phyloP scores from a whole-genome alignment of 371 early-diverging fungal genomes.

The Mucor indicus region DNA sequence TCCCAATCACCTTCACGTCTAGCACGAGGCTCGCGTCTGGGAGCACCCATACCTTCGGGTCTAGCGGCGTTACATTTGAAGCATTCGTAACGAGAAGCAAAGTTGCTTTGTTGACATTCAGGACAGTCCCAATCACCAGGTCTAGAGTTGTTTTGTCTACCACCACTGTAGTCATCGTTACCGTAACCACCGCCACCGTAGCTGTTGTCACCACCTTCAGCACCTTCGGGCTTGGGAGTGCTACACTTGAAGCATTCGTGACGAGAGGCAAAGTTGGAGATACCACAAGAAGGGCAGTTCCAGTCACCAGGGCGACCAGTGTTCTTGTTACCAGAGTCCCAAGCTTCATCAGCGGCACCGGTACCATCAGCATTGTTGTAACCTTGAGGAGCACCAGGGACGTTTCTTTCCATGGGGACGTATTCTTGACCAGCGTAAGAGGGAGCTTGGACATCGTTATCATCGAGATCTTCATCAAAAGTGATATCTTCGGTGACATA shows the following conservation, averaged over 20 bases:
- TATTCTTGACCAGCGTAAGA: constrained; percentile 49
- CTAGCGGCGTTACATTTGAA: constrained; percentile 62
- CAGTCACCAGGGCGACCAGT: constrained; percentile 34
- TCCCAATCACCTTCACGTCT: constrained; percentile 71
- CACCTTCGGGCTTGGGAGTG: constrained; percentile 51
- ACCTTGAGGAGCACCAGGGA: constrained; percentile 35
- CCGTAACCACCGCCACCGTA: constrained; percentile 21
- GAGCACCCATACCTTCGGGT: constrained; percentile 47
- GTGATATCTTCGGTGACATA: constrained; percentile 32
- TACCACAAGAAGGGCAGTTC: constrained; percentile 33
- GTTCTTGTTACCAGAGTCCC: constrained; percentile 15
- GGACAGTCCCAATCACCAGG: constrained; percentile 74
- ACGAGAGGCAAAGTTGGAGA: constrained; percentile 42
- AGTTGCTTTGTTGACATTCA: constrained; percentile 35
- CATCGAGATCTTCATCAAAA: constrained; percentile 49
- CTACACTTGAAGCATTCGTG: constrained; percentile 65
- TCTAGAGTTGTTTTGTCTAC: constrained; percentile 12
- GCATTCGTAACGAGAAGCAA: constrained; percentile 58
- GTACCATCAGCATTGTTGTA: constrained; percentile 26
- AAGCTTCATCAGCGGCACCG: constrained; percentile 30
- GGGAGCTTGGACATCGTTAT: constrained; percentile 38
- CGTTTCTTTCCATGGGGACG: constrained; percentile 32
- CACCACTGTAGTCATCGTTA: background rate
- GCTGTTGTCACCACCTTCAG: constrained; percentile 40
- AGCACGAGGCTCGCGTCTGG: constrained; percentile 39